A percentile compares a stretch with the other conserved stretches of the same genome.
Evolutionary conservation across 2,329 filamentous ascomycete species (phyloP).

Genomic region (Oidium heveae): DNA sequence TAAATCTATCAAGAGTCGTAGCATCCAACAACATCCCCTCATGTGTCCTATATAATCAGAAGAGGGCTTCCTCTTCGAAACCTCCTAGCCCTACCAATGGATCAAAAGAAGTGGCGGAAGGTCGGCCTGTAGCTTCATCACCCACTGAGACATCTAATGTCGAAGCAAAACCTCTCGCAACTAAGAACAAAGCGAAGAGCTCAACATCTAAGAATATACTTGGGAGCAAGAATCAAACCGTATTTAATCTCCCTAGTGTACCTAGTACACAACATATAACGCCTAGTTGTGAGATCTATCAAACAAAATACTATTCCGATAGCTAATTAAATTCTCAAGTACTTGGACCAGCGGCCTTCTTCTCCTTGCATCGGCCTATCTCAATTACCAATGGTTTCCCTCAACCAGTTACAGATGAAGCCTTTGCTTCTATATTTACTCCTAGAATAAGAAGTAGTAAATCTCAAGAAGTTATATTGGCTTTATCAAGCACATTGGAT

Average conservation of each 20-base stretch:
- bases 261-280: slow-evolving; percentile 50
- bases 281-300: slow-evolving; percentile 15
- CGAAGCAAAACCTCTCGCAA: slow-evolving; percentile 14
- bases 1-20: slow-evolving; percentile 8
- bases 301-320: background rate
- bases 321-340: slow-evolving; percentile 26
- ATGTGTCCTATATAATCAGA: slow-evolving; percentile 9
- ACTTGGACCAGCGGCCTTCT: slow-evolving; percentile 73
- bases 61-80: slow-evolving; percentile 15
- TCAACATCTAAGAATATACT: slow-evolving; percentile 14
- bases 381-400: slow-evolving; percentile 67
- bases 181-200: slow-evolving; percentile 31
- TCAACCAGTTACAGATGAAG: slow-evolving; percentile 40
- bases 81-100: slow-evolving; percentile 16
- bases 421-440: slow-evolving; percentile 68
- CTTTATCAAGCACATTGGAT: slow-evolving; percentile 33
- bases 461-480: slow-evolving; percentile 36
- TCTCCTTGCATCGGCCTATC: slow-evolving; percentile 85
- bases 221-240: slow-evolving; percentile 19
- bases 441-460: slow-evolving; percentile 24
- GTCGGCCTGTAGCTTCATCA: slow-evolving; percentile 6
- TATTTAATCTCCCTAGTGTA: slow-evolving; percentile 42
- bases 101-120: slow-evolving; percentile 10
- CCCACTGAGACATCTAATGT: slow-evolving; percentile 1
- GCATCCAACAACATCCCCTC: slow-evolving; percentile 10